Evolutionary conservation across 805 yeast species (phyloP).

Genomic region (Myxozyma lipomycoides): DNA sequence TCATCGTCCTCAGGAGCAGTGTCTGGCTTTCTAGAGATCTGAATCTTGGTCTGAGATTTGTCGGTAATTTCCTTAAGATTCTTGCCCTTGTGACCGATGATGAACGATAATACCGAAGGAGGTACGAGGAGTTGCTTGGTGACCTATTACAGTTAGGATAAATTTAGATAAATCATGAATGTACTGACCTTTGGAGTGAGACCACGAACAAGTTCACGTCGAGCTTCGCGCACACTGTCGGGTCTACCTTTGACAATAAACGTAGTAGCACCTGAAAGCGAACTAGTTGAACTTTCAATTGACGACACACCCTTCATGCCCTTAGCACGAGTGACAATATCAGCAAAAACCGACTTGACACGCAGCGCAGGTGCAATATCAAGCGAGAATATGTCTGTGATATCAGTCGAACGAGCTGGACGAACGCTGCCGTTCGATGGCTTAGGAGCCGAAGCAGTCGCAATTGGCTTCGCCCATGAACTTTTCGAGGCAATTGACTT

Average conservation of each 20-base stretch:
- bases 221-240: conserved; percentile 62
- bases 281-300: conserved; percentile 25
- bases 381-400: conserved; percentile 77
- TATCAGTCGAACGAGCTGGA: conserved; percentile 52
- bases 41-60: conserved; percentile 62
- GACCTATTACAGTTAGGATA: conserved; percentile 4
- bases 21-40: conserved; percentile 47
- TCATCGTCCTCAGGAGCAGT: conserved; percentile 46
- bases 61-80: conserved; percentile 74
- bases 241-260: conserved; percentile 76
- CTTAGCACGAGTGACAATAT: conserved; percentile 49
- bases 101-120: conserved; percentile 64
- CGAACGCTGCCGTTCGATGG: conserved; percentile 3
- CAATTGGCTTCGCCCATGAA: conserved; percentile 29
- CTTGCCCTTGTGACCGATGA: conserved; percentile 85
- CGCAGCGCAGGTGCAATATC: conserved; percentile 57
- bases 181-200: conserved; percentile 66
- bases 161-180: no score
- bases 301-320: conserved; percentile 13
- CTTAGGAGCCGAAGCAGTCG: conserved; percentile 31
- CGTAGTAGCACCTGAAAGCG: conserved; percentile 47
- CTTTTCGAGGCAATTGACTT: conserved; percentile 12
- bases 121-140: conserved; percentile 62
- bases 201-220: conserved; percentile 67
- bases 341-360: conserved; percentile 58